Evolutionary conservation across 805 yeast genomes (phyloP).

Genomic region (Candida incommunis): DNA sequence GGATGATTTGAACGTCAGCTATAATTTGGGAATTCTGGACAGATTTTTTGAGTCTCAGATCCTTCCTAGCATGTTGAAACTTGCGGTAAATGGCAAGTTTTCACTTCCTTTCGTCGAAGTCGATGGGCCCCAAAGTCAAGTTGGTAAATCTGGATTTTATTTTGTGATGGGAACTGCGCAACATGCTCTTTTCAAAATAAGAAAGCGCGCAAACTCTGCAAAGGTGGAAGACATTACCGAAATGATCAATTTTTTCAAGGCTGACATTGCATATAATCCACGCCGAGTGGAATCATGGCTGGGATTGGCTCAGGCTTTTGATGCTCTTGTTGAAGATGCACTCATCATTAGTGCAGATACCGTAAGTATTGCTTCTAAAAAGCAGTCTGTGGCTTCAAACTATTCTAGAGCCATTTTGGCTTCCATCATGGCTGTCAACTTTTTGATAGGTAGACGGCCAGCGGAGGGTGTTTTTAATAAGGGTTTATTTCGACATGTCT

Average conservation of each 20-base stretch:
- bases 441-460: constrained; percentile 8
- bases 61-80: neutral
- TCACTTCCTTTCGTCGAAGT: constrained; percentile 9
- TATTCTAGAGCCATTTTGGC: constrained; percentile 48
- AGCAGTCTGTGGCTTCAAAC: neutral
- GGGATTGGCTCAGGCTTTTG: constrained; percentile 64
- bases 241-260: constrained; percentile 48
- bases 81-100: constrained; percentile 8
- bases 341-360: constrained; percentile 87
- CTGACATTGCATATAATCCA: constrained; percentile 55
- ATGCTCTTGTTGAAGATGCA: constrained; percentile 74
- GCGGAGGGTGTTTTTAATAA: constrained; percentile 3
- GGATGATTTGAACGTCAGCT: constrained; percentile 8
- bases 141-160: constrained; percentile 45
- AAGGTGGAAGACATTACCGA: constrained; percentile 69
- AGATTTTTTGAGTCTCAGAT: constrained; percentile 27
- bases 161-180: constrained; percentile 55
- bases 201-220: constrained; percentile 70
- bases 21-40: constrained; percentile 27
- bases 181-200: constrained; percentile 49
- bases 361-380: constrained; percentile 30
- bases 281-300: constrained; percentile 77
- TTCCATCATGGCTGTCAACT: constrained; percentile 56
- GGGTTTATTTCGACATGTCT: constrained; percentile 22
- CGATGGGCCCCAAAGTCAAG: constrained; percentile 20